A percentile compares a stretch with the other conserved stretches of the same genome.
Evolutionary conservation across 2,329 filamentous ascomycete genomes (phyloP).

Genomic region (Alternaria brassicicola): DNA sequence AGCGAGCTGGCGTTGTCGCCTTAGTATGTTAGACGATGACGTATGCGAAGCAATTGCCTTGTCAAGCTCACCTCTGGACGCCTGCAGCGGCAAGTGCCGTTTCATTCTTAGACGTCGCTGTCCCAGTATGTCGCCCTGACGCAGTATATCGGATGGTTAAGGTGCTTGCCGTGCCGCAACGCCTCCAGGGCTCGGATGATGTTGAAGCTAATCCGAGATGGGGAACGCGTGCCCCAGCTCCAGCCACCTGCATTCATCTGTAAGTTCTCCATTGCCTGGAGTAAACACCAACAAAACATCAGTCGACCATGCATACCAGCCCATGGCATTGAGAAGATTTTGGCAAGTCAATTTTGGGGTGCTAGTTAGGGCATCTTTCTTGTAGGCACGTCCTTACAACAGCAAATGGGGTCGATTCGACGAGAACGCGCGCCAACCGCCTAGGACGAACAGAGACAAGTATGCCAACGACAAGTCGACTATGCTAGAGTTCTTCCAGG

Average conservation of each 20-base stretch:
- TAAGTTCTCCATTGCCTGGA: background rate
- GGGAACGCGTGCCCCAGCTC: background rate
- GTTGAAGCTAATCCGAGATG: background rate
- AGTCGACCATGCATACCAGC: background rate
- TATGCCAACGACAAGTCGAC: background rate
- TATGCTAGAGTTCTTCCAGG: background rate
- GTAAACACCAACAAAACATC: background rate
- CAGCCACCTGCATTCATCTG: background rate
- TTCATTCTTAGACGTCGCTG: background rate
- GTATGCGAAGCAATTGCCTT: background rate
- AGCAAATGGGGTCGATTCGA: background rate
- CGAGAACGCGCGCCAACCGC: background rate
- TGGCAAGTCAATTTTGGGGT: background rate
- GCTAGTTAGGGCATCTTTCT: background rate
- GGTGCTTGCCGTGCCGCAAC: background rate
- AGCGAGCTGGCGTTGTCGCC: background rate
- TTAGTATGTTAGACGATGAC: conserved; percentile 2
- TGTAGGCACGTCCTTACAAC: too few relatives aligned
- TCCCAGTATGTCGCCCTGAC: background rate
- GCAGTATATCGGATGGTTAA: background rate
- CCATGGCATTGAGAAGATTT: background rate
- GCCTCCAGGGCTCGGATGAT: background rate
- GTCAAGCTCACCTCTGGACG: background rate
- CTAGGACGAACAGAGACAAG: background rate
- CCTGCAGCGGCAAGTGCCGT: background rate